Evolutionary conservation across 1,284 basidiomycete genomes (phyloP).

Genomic region (Apiotrichum gamsii): DNA sequence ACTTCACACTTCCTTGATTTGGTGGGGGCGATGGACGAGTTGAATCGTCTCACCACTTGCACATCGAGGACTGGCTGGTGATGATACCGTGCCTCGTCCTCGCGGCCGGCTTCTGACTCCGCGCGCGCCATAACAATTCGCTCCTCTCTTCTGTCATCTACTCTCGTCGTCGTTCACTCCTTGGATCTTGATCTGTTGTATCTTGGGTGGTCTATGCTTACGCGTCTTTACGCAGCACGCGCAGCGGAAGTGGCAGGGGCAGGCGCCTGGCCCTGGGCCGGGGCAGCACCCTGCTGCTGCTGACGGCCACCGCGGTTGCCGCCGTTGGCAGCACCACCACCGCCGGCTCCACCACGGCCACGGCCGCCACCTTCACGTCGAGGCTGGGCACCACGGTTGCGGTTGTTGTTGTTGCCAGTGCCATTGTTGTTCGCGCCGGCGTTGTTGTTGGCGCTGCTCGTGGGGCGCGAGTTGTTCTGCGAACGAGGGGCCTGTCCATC

Average conservation of each 20-base stretch:
- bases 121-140: too few species aligned
- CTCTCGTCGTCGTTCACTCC: neutral
- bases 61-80: neutral
- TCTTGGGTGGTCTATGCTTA: too few species aligned
- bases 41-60: slow-evolving; percentile 17
- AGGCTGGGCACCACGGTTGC: slow-evolving; percentile 4
- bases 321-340: neutral
- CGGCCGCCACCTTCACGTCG: neutral
- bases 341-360: neutral
- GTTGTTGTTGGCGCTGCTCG: too few species aligned
- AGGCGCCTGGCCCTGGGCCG: neutral
- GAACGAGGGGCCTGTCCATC: slow-evolving; percentile 1
- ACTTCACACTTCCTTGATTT: slow-evolving; percentile 7
- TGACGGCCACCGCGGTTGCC: slow-evolving; percentile 5
- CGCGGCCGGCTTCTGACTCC: slow-evolving; percentile 1
- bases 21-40: slow-evolving; percentile 9
- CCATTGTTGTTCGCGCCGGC: too few species aligned
- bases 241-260: slow-evolving; percentile 1
- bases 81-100: too few species aligned
- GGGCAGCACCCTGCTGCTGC: slow-evolving; percentile 1
- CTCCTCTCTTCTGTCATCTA: too few species aligned
- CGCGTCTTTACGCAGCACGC: slow-evolving; percentile 4
- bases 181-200: neutral
- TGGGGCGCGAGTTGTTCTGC: slow-evolving; percentile 10
- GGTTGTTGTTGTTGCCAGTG: slow-evolving; percentile 2